These are phyloP conservation scores for Tylopilus rubrobrunneus DNA, from an alignment of 768 basidiomycete species.

Conservation along the genomic window DNA sequence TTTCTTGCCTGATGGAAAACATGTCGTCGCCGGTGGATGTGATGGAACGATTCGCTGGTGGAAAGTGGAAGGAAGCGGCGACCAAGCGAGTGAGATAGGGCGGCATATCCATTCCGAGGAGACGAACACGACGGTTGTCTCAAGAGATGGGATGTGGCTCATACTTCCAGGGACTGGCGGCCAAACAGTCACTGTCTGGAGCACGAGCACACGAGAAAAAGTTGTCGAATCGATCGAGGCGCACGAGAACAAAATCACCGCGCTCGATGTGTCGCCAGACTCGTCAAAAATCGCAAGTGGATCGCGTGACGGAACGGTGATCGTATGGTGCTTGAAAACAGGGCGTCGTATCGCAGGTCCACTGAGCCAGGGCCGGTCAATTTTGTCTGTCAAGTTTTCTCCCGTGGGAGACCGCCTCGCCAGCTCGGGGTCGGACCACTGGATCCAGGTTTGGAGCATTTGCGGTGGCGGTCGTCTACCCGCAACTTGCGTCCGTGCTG, in stretches of 20 bases:
- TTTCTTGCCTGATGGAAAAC: conserved; percentile 9
- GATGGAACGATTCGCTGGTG: conserved; percentile 12
- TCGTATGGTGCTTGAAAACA: conserved; percentile 20
- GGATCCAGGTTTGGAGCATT: conserved; percentile 9
- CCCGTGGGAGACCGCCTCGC: conserved; percentile 19
- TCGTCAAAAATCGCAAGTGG: conserved; percentile 20
- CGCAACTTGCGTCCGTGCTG: not conserved
- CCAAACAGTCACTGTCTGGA: conserved; percentile 8
- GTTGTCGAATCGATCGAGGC: conserved; percentile 6
- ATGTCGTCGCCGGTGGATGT: not conserved
- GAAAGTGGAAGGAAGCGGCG: not conserved
- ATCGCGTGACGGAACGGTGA: conserved; percentile 17
- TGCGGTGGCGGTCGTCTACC: not conserved
- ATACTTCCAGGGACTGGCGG: not conserved
- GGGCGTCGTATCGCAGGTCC: conserved; percentile 14
- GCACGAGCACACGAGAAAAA: conserved; percentile 2
- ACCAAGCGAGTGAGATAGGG: not conserved
- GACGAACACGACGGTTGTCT: not conserved
- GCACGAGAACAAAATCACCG: conserved; percentile 14
- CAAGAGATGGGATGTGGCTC: conserved; percentile 18
- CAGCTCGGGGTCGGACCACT: conserved; percentile 1
- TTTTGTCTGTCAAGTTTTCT: conserved; percentile 22
- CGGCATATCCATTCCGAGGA: not conserved
- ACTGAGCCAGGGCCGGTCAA: conserved; percentile 6
- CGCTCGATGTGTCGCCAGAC: conserved; percentile 21